phyloP scores from a whole-genome alignment of 768 basidiomycete genomes.

The Candolleomyces aberdarensis region DNA sequence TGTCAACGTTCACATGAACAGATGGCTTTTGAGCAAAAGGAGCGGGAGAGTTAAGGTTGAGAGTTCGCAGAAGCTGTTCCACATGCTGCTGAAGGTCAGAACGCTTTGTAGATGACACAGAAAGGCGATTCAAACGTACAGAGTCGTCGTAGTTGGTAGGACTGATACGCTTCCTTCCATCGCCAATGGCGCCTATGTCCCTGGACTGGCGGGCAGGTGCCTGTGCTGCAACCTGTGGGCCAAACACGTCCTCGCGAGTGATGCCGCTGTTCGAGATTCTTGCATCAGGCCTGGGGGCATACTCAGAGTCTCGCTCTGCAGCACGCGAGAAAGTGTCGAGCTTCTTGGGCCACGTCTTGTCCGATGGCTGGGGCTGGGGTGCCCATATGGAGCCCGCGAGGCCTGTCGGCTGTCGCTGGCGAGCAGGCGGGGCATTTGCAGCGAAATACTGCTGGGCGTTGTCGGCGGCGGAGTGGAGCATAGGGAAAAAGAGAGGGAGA shows the following conservation, averaged over 20 bases:
- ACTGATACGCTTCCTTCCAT: slow-evolving; percentile 65
- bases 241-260: slow-evolving; percentile 65
- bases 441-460: slow-evolving; percentile 34
- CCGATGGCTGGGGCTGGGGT: slow-evolving; percentile 69
- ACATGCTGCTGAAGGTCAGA: slow-evolving; percentile 52
- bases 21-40: slow-evolving; percentile 40
- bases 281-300: slow-evolving; percentile 20
- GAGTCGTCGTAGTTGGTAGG: slow-evolving; percentile 52
- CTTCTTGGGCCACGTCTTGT: slow-evolving; percentile 64
- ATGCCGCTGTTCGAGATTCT: slow-evolving; percentile 20
- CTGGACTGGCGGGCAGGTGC: slow-evolving; percentile 18
- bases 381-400: slow-evolving; percentile 74
- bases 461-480: slow-evolving; percentile 31
- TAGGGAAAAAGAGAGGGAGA: slow-evolving; percentile 22
- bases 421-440: slow-evolving; percentile 35
- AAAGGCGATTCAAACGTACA: slow-evolving; percentile 32
- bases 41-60: slow-evolving; percentile 77
- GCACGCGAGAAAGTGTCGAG: slow-evolving; percentile 59
- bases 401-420: slow-evolving; percentile 37
- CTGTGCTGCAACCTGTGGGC: slow-evolving; percentile 38
- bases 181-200: slow-evolving; percentile 75
- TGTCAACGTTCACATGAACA: slow-evolving; percentile 38
- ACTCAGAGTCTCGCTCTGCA: slow-evolving; percentile 38
- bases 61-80: slow-evolving; percentile 74
- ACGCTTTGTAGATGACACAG: slow-evolving; percentile 18